Conservation (phyloP, 1,284 basidiomycete species). For the Trichosporon coremiiforme region DNA sequence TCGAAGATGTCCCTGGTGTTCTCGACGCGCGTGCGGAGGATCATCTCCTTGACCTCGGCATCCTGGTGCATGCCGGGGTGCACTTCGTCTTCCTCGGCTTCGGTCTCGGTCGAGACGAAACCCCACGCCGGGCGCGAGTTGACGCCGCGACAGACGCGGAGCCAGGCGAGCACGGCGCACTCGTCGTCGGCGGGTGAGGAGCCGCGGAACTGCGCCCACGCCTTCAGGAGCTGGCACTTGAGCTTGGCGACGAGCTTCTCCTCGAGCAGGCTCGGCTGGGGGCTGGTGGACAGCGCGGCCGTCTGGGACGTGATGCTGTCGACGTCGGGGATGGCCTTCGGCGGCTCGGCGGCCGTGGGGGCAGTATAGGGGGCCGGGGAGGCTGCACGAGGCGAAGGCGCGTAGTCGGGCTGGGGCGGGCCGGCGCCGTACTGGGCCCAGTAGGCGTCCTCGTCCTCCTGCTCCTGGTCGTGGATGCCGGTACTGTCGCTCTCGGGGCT, state of each 20-base stretch:
- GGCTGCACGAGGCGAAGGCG: not conserved
- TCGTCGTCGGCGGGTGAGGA: slow-evolving; percentile 33
- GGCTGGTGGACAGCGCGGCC: not conserved
- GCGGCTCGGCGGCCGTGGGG: slow-evolving; percentile 19
- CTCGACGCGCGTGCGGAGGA: slow-evolving; percentile 39
- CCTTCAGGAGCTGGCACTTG: slow-evolving; percentile 32
- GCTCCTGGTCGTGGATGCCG: slow-evolving; percentile 20
- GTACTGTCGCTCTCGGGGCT: slow-evolving; percentile 24
- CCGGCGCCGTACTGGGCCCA: slow-evolving; percentile 48
- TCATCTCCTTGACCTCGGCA: slow-evolving; percentile 22
- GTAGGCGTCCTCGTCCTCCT: slow-evolving; percentile 44
- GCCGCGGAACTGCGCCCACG: slow-evolving; percentile 32
- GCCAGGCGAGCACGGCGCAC: slow-evolving; percentile 44
- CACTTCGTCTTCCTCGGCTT: not conserved
- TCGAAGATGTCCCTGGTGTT: slow-evolving; percentile 42
- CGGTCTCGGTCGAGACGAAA: not conserved
- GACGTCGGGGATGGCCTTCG: slow-evolving; percentile 17
- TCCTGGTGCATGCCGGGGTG: slow-evolving; percentile 4
- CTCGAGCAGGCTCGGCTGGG: slow-evolving; percentile 23
- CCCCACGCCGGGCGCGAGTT: slow-evolving; percentile 30
- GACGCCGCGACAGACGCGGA: slow-evolving; percentile 36
- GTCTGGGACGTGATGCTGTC: not conserved
- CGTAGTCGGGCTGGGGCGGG: slow-evolving; percentile 4
- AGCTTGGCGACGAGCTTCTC: slow-evolving; percentile 36
- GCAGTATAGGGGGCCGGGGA: slow-evolving; percentile 22